Evolutionary conservation across 768 basidiomycete genomes (phyloP), one percentile per base, ranked within the genome.

Genomic region (Fomitopsis pulvina): DNA sequence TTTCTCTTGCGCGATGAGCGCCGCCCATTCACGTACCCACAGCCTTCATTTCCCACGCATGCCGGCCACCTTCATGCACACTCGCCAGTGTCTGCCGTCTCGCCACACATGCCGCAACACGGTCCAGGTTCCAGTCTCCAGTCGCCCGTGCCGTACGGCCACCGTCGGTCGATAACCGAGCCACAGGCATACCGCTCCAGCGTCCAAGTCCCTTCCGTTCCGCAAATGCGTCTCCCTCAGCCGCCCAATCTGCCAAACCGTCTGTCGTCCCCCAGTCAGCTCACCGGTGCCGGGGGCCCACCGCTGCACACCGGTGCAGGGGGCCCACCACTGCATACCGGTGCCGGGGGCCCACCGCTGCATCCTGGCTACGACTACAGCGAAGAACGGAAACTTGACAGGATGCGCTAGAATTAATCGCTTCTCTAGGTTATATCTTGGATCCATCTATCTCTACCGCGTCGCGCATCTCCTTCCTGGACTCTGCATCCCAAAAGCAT

Each of bases 151-250:
- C 66, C 77, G 12, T 83, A 76, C 60, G 71, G 73, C 34, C 79
- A 78, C 55, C 73, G 81, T 52, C 75, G 83, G 45, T 71, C 80
- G 32, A 67, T 77, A 45, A 79, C 78, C 26, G 82, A 83, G 41
- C 73, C 80, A 21, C 78, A 78, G 55, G 71, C 71, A 16, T 79
- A 72, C 62, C 68, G 66, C 49, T 66, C 76, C 29, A 24, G 37
- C 47, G 26, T 26, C 41, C 48, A 41, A 29, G 27, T 51, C 24
- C 21, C 30, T 11, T 25, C 49, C 29, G 34, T 44, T 25, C 49
- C 47, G 11, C 49, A 50, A 25, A 50, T 50, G 47, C 47, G 47
- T 16, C 41, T 32, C 24, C 42, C 49, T 28, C 49, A 50, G 49
- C 41, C 41, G 26, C 38, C 26, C 9, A 16, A 41, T 14, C 41